phyloP scores from a whole-genome alignment of 2,329 filamentous ascomycete species.

The Colletotrichum limetticola region DNA sequence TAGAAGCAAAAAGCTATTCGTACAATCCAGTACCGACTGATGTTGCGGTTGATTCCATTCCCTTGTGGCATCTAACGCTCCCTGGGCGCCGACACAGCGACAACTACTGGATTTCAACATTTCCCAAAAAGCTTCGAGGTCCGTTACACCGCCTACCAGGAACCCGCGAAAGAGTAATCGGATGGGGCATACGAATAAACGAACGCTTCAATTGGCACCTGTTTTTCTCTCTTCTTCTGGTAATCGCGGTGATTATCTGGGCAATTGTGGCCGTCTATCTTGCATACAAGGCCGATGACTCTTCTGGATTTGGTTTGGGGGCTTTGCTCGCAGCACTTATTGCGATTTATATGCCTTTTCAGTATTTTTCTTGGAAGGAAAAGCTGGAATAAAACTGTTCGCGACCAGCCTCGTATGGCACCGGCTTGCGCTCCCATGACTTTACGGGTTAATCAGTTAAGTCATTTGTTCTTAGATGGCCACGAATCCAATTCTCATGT shows the following conservation, averaged over 20 bases:
- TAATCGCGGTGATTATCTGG: neutral
- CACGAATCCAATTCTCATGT: too few species aligned
- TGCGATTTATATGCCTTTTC: slow-evolving; percentile 1
- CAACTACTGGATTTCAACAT: slow-evolving; percentile 11
- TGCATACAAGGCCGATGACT: neutral
- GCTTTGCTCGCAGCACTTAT: slow-evolving; percentile 10
- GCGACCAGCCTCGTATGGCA: neutral
- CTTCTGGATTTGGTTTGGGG: slow-evolving; percentile 2
- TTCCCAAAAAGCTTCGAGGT: slow-evolving; percentile 10
- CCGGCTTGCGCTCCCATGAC: too few species aligned
- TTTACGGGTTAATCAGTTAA: too few species aligned
- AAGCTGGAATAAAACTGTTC: neutral
- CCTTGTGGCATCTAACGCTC: neutral
- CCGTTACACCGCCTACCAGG: neutral
- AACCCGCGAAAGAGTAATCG: neutral
- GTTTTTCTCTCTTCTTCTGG: neutral
- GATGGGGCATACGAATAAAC: neutral
- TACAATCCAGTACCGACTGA: slow-evolving; percentile 10
- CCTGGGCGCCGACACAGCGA: neutral
- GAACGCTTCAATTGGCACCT: slow-evolving; percentile 1
- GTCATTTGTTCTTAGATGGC: too few species aligned
- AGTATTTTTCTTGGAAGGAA: slow-evolving; percentile 24
- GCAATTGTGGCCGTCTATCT: neutral
- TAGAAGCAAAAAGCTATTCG: neutral
- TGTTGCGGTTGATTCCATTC: neutral